A percentile compares a stretch with the other conserved stretches of the same genome.
These are phyloP conservation scores for Haberlea rhodopensis DNA, from an alignment of 257 asterid species.

Conservation along the genomic window DNA sequence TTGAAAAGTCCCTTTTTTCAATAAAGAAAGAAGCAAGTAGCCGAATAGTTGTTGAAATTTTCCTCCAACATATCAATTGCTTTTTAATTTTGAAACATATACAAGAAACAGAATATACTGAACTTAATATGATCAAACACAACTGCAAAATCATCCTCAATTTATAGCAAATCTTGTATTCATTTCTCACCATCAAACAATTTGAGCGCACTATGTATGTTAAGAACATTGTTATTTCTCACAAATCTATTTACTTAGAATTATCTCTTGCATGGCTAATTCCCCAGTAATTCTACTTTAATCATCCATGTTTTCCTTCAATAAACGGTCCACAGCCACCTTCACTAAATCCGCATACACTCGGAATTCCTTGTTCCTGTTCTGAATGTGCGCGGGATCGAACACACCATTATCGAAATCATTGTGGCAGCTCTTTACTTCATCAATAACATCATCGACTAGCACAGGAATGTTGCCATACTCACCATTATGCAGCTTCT, in stretches of 20 bases:
- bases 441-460: constrained; percentile 23
- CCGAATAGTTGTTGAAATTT: no score
- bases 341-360: constrained; percentile 21
- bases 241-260: background rate
- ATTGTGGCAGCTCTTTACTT: constrained; percentile 24
- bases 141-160: no score
- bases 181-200: background rate
- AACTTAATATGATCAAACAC: no score
- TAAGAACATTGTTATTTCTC: background rate
- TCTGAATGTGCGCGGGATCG: constrained; percentile 28
- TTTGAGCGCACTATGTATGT: background rate
- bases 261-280: background rate
- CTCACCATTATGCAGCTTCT: background rate
- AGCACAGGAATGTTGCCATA: background rate
- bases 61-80: no score
- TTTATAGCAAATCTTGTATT: background rate
- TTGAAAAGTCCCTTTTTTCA: no score
- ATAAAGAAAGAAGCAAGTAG: no score
- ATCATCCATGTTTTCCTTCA: background rate
- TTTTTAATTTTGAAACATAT: no score
- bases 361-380: constrained; percentile 29
- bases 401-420: constrained; percentile 4
- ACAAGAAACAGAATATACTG: no score
- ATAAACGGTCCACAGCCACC: constrained; percentile 13
- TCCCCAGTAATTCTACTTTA: background rate